Conservation (phyloP, 371 early-diverging fungal species). For the Thermomucor indicae-seudaticae region DNA sequence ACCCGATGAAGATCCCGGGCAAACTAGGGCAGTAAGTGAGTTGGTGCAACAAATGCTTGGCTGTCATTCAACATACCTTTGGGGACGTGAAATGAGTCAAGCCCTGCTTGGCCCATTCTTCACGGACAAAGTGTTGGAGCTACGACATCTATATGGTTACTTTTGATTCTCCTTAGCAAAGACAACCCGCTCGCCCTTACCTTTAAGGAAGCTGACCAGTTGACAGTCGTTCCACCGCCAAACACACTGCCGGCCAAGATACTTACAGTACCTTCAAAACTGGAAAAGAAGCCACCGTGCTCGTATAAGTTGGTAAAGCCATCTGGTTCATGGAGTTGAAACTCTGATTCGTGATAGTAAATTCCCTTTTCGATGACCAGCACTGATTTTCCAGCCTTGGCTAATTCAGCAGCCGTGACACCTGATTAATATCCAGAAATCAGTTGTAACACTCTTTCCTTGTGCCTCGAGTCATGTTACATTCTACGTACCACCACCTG, state of each 20-base stretch:
- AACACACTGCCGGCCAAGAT: conserved; percentile 61
- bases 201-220: conserved; percentile 70
- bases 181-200: conserved; percentile 16
- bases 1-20: conserved; percentile 49
- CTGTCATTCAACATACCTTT: conserved; percentile 18
- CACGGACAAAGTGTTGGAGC: conserved; percentile 46
- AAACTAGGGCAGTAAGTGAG: conserved; percentile 11
- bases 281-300: conserved; percentile 34
- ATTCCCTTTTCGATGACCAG: conserved; percentile 73
- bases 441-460: neutral
- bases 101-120: conserved; percentile 72
- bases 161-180: neutral
- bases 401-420: conserved; percentile 66
- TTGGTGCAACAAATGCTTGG: neutral
- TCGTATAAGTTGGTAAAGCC: conserved; percentile 51
- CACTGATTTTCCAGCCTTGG: conserved; percentile 64
- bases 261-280: conserved; percentile 41
- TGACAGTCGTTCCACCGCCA: conserved; percentile 47
- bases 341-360: conserved; percentile 52
- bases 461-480: neutral
- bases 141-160: neutral
- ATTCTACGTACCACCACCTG: conserved; percentile 58
- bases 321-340: conserved; percentile 43
- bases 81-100: conserved; percentile 52
- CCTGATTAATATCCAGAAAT: conserved; percentile 17